Evolutionary conservation across 73 alveolate genomes (phyloP).

Genomic region (Paramecium sonneborni): DNA sequence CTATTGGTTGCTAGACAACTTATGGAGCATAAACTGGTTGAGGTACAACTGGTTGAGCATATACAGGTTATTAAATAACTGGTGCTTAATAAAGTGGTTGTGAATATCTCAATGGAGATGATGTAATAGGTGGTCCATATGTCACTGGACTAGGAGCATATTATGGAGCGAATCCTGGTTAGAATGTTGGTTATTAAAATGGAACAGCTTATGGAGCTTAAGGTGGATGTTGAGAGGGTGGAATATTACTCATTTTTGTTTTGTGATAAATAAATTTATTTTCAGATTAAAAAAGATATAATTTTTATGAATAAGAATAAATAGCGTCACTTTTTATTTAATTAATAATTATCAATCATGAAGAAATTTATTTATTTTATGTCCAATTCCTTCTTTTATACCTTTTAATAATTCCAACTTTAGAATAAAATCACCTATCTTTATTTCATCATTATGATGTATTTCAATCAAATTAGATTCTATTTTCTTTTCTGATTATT

Average conservation of each 20-base stretch:
- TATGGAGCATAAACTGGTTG: neutral
- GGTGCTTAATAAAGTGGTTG: constrained; percentile 27
- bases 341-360: neutral
- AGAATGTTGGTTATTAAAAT: neutral
- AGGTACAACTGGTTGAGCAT: neutral
- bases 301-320: neutral
- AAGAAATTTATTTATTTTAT: neutral
- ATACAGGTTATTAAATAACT: neutral
- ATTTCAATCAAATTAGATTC: neutral
- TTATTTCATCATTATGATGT: constrained; percentile 4
- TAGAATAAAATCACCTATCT: constrained; percentile 10
- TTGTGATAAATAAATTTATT: constrained; percentile 4
- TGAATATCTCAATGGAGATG: constrained; percentile 40
- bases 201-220: constrained; percentile 8
- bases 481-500: neutral
- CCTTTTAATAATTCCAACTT: neutral
- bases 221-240: constrained; percentile 26
- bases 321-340: constrained; percentile 31
- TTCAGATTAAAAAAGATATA: neutral
- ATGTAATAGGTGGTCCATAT: constrained; percentile 6
- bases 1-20: constrained; percentile 9
- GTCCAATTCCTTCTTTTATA: neutral
- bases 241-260: constrained; percentile 29
- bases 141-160: neutral
- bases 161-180: constrained; percentile 25